Evolutionary conservation across 2,329 filamentous ascomycete species (phyloP).

Genomic region (Aspergillus sojae): DNA sequence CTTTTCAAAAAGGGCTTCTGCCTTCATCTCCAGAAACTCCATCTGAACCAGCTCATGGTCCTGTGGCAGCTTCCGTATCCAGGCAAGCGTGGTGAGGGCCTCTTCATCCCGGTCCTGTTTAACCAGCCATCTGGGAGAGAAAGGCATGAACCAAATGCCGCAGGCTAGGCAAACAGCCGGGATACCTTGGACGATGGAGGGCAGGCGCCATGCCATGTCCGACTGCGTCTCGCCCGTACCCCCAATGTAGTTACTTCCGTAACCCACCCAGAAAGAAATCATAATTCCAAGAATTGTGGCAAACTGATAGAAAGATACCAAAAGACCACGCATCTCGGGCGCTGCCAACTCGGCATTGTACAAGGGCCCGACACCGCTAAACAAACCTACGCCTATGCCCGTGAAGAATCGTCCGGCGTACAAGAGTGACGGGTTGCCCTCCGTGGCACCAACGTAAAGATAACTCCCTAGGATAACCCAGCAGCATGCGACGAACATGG

Average conservation of each 20-base stretch:
- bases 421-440: slow-evolving; percentile 25
- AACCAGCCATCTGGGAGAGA: slow-evolving; percentile 58
- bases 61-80: slow-evolving; percentile 36
- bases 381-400: slow-evolving; percentile 35
- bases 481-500: slow-evolving; percentile 54
- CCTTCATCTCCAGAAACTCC: slow-evolving; percentile 53
- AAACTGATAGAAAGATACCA: slow-evolving; percentile 39
- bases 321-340: slow-evolving; percentile 35
- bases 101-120: slow-evolving; percentile 52
- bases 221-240: slow-evolving; percentile 30
- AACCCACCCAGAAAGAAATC: slow-evolving; percentile 41
- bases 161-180: slow-evolving; percentile 38
- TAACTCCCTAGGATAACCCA: slow-evolving; percentile 51
- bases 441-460: slow-evolving; percentile 30
- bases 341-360: slow-evolving; percentile 55
- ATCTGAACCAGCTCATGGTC: slow-evolving; percentile 41
- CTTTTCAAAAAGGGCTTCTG: slow-evolving; percentile 49
- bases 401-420: slow-evolving; percentile 36
- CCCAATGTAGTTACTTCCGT: slow-evolving; percentile 46
- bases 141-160: slow-evolving; percentile 53
- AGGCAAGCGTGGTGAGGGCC: slow-evolving; percentile 27
- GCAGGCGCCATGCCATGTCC: slow-evolving; percentile 50
- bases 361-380: slow-evolving; percentile 46
- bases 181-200: slow-evolving; percentile 50
- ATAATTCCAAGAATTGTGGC: slow-evolving; percentile 40